Conservation (phyloP, 306 rosid genomes). For the Castanopsis chinensis region DNA sequence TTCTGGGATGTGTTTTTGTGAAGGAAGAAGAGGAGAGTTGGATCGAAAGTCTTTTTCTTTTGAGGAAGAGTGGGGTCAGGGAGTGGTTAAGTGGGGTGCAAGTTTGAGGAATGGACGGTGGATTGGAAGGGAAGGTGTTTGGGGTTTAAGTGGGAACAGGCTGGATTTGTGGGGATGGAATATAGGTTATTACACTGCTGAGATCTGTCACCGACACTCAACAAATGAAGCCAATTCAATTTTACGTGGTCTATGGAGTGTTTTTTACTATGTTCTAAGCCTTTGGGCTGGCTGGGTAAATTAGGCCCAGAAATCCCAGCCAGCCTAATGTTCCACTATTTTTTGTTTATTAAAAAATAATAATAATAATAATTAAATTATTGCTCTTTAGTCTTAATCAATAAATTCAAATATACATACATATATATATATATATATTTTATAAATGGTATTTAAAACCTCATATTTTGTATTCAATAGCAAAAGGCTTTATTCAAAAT, state of each 20-base stretch:
- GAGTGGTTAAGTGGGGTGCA: slow-evolving; percentile 15
- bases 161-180: slow-evolving; percentile 28
- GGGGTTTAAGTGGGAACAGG: slow-evolving; percentile 28
- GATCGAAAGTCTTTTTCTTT: slow-evolving; percentile 35
- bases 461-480: no score
- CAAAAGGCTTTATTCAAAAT: no score
- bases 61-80: neutral
- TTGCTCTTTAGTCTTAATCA: no score
- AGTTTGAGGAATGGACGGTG: slow-evolving; percentile 9
- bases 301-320: neutral
- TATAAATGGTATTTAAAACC: no score
- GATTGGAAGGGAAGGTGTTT: slow-evolving; percentile 11
- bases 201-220: slow-evolving; percentile 24
- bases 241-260: neutral
- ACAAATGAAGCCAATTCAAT: neutral
- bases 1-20: neutral
- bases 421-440: no score
- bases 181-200: neutral
- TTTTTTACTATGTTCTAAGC: no score
- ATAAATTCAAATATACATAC: no score
- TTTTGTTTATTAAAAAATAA: no score
- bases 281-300: neutral
- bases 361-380: no score
- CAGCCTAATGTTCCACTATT: no score
- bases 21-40: neutral